Conservation (phyloP, 805 yeast genomes). For the Metschnikowia chrysomelidarum region DNA sequence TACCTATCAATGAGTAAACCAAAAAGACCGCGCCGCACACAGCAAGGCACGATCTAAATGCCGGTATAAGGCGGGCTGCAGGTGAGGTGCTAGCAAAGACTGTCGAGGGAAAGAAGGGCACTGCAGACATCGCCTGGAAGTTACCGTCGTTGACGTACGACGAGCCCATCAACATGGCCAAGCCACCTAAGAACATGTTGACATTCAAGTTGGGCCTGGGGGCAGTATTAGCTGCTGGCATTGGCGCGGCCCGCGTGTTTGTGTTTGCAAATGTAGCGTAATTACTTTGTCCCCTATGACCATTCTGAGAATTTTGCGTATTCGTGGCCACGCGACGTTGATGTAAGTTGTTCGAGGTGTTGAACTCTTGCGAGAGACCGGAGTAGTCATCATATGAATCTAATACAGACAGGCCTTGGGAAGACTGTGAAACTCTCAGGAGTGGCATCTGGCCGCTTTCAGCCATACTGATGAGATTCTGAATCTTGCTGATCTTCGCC, state of each 20-base stretch:
- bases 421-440: no score
- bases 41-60: slow-evolving; percentile 1
- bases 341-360: not conserved
- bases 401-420: no score
- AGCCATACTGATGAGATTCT: slow-evolving; percentile 30
- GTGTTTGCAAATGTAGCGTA: slow-evolving; percentile 2
- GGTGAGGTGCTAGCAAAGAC: not conserved
- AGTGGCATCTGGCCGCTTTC: not conserved
- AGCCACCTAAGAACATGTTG: slow-evolving; percentile 59
- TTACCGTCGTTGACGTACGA: slow-evolving; percentile 53
- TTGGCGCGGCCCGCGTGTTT: not conserved
- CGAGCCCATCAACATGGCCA: slow-evolving; percentile 64
- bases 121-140: slow-evolving; percentile 45
- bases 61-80: not conserved
- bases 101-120: slow-evolving; percentile 33
- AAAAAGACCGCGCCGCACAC: slow-evolving; percentile 4
- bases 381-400: no score
- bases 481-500: slow-evolving; percentile 44
- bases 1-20: not conserved
- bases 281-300: not conserved
- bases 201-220: slow-evolving; percentile 2
- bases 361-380: no score
- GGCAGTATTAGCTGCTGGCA: not conserved
- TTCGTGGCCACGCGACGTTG: slow-evolving; percentile 5
- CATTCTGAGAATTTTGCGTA: not conserved